Percentiles rank a stretch among this genome's conserved stretches.
Evolutionary conservation across 75 land plant species (phyloP).

Genomic region (Larix kaempferi): DNA sequence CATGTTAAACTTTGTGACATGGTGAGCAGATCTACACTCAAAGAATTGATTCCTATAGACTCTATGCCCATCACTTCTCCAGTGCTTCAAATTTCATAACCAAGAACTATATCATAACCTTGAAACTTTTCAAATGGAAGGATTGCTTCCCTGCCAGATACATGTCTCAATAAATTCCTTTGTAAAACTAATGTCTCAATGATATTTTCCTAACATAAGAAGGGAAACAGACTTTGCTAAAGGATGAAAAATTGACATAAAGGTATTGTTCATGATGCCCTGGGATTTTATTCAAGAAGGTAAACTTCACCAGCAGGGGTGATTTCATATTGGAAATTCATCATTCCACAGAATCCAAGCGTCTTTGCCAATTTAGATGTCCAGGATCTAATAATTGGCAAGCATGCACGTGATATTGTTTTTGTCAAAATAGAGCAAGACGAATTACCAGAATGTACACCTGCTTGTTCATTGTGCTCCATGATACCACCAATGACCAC

Average conservation of each 20-base stretch:
- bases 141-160: constrained; percentile 96
- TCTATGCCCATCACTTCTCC: constrained; percentile 99
- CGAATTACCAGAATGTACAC: constrained; percentile 98
- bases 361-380: constrained; percentile 77
- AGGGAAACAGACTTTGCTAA: constrained; percentile 95
- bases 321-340: constrained; percentile 99
- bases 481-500: constrained; percentile 99
- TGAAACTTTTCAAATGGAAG: constrained; percentile 98
- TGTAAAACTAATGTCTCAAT: constrained; percentile 64
- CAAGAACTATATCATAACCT: constrained; percentile 90
- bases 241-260: constrained; percentile 97
- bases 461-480: constrained; percentile 99
- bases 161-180: constrained; percentile 75
- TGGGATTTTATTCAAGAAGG: constrained; percentile 94
- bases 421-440: constrained; percentile 89
- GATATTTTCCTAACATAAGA: constrained; percentile 85
- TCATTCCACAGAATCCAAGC: constrained; percentile 78
- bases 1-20: too few relatives aligned
- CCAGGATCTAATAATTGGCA: constrained; percentile 70
- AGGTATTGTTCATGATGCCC: constrained; percentile 99
- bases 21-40: too few relatives aligned
- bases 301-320: constrained; percentile 71
- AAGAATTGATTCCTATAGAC: too few relatives aligned
- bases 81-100: constrained; percentile 98
- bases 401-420: constrained; percentile 52